phyloP scores from a whole-genome alignment of 2,329 filamentous ascomycete genomes.

The Bipolaris oryzae region DNA sequence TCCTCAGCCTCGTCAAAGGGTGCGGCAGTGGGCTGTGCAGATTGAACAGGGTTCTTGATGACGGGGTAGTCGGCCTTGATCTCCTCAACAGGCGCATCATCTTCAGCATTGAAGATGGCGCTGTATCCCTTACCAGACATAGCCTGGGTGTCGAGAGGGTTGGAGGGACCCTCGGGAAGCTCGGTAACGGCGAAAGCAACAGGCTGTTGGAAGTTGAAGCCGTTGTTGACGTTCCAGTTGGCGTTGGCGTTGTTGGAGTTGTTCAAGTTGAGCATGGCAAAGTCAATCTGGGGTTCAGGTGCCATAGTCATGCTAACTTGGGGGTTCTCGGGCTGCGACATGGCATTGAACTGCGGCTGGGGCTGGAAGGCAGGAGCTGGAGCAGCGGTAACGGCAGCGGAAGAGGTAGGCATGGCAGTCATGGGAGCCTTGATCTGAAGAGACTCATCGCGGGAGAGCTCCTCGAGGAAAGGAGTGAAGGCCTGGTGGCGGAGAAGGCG shows the following conservation, averaged over 20 bases:
- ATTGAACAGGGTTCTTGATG: slow-evolving; percentile 51
- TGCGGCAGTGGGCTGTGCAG: slow-evolving; percentile 20
- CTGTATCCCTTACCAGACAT: slow-evolving; percentile 71
- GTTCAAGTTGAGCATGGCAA: slow-evolving; percentile 70
- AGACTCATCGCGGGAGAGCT: slow-evolving; percentile 48
- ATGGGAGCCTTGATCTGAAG: slow-evolving; percentile 42
- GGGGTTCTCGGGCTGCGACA: slow-evolving; percentile 60
- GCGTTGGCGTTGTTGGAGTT: slow-evolving; percentile 43
- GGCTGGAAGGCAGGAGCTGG: slow-evolving; percentile 58
- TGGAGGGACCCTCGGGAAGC: slow-evolving; percentile 67
- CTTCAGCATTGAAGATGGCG: slow-evolving; percentile 41
- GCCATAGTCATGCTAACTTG: slow-evolving; percentile 80
- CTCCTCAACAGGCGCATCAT: slow-evolving; percentile 50
- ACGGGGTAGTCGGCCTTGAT: slow-evolving; percentile 58
- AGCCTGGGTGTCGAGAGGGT: slow-evolving; percentile 63
- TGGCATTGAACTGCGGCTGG: slow-evolving; percentile 57
- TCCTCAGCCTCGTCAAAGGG: slow-evolving; percentile 50
- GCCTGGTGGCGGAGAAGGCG: slow-evolving; percentile 64
- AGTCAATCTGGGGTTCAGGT: slow-evolving; percentile 77
- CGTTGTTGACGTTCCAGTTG: slow-evolving; percentile 60
- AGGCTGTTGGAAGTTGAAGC: slow-evolving; percentile 60
- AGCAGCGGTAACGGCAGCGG: slow-evolving; percentile 39
- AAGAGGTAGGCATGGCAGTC: slow-evolving; percentile 33
- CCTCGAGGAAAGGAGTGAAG: slow-evolving; percentile 55
- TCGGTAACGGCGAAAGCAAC: slow-evolving; percentile 77